phyloP scores from a whole-genome alignment of 2,329 filamentous ascomycete genomes.

The Hymenoscyphus linearis region DNA sequence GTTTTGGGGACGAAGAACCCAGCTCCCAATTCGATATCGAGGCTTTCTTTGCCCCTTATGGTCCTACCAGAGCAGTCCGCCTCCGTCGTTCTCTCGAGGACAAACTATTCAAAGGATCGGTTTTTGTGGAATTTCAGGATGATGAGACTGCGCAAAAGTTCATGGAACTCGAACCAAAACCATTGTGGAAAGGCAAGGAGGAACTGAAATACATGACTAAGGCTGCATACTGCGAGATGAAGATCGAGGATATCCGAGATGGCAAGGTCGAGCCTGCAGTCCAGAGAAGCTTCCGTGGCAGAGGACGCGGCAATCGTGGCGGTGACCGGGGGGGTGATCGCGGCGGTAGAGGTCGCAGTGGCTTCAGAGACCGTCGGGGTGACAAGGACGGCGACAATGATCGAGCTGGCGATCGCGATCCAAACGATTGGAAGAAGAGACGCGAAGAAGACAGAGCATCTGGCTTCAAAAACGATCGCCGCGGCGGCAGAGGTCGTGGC shows the following conservation, averaged over 20 bases:
- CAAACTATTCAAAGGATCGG: constrained; percentile 84
- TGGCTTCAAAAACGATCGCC: constrained; percentile 42
- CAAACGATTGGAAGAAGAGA: constrained; percentile 59
- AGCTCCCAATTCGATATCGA: constrained; percentile 92
- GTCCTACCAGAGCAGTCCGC: constrained; percentile 74
- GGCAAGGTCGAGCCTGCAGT: constrained; percentile 60
- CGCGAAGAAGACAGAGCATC: constrained; percentile 56
- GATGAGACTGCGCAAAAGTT: constrained; percentile 78
- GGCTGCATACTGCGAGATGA: constrained; percentile 77
- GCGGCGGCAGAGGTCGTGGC: constrained; percentile 25
- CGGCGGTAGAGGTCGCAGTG: constrained; percentile 23
- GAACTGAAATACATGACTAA: constrained; percentile 83
- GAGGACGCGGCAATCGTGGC: constrained; percentile 29
- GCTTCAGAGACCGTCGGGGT: neutral
- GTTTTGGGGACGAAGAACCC: constrained; percentile 79
- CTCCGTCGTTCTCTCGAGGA: constrained; percentile 71
- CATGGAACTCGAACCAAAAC: constrained; percentile 71
- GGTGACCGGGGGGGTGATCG: constrained; percentile 35
- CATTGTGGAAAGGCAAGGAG: constrained; percentile 70
- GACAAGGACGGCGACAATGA: neutral
- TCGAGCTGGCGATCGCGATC: constrained; percentile 33
- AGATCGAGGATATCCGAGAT: constrained; percentile 64
- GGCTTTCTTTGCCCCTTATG: constrained; percentile 79
- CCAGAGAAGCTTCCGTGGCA: constrained; percentile 9
- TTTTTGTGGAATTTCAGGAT: constrained; percentile 86